Evolutionary conservation across 2,329 filamentous ascomycete genomes (phyloP), one percentile per base, ranked within the genome.

Genomic region (Teratosphaeriaceae sp.): DNA sequence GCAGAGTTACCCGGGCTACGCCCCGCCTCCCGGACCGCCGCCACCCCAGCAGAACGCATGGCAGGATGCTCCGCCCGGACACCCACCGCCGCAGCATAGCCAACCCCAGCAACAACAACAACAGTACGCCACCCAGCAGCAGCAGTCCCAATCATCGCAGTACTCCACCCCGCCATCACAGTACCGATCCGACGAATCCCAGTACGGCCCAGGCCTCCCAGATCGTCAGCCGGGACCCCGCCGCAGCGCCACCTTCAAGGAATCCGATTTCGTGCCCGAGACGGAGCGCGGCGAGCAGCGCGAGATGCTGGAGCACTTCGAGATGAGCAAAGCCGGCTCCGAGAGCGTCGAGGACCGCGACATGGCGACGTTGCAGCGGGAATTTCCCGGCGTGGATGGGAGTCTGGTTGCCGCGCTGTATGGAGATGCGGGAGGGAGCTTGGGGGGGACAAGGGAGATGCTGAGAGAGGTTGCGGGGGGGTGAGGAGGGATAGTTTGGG

Each of bases 361-460:
- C 45, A 63, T 69, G 19, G 67, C 62, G 46, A 59, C 58, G 22
- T 48, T 71, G 51, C 61, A 66, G 55, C 46, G 61, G 13, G 67
- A 71, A 54, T 71, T 68, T 41, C 68, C 68, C 1, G 57, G 52
- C n/a, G 52, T 70, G n/a, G 68, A 71, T 51, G 61, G 64, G 2
- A 65, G 60, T 43, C 47, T 71, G 52, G 66, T 71, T 47, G 68
- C 68, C 9, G 68, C 68, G n/a, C 61, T 71, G 33, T 71, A 70
- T 47, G 59, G 61, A 5, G 68, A 71, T 49, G 61, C 58, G 20
- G 18, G n/a, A n/a, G 61, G 67, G 54, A 62, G 57, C 47, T 42
- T 69, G 49, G 60, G 61, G 16, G 66, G 61, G n/a, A 66, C 66
- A 44, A 60, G 67, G 48, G 68, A 71, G 57, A 68, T 68, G 65